Conservation (phyloP, 2,329 filamentous ascomycete genomes). For the Talaromyces marneffei region DNA sequence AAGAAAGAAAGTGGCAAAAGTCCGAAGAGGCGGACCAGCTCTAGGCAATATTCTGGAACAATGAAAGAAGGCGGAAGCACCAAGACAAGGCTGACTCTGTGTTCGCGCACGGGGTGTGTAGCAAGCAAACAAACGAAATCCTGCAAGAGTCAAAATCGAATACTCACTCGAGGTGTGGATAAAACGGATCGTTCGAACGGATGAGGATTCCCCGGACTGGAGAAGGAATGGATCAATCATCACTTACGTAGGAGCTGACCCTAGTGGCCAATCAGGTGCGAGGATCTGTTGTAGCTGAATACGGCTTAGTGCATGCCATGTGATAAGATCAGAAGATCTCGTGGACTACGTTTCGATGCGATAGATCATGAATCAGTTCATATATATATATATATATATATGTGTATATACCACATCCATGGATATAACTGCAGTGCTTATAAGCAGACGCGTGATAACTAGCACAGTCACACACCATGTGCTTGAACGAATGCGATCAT, state of each 20-base stretch:
- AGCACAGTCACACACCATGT: not conserved
- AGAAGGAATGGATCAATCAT: not conserved
- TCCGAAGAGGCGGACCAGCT: not conserved
- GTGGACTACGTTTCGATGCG: not conserved
- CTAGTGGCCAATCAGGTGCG: not conserved
- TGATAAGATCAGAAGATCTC: not conserved
- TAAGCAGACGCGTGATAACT: not conserved
- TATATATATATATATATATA: not conserved
- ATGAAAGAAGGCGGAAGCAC: not conserved
- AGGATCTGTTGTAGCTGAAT: not conserved
- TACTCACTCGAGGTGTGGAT: not conserved
- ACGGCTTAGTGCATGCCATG: not conserved
- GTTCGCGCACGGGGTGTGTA: not conserved
- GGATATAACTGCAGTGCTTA: not conserved
- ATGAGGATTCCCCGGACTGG: not conserved
- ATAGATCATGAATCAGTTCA: not conserved
- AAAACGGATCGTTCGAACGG: not conserved
- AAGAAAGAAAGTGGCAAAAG: constrained; percentile 2
- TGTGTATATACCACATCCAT: not conserved
- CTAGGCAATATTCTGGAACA: constrained; percentile 4
- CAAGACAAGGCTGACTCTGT: not conserved
- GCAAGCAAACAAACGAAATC: not conserved
- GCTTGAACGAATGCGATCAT: constrained; percentile 6
- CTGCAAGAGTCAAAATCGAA: not conserved
- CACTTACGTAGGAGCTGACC: not conserved